A percentile compares a stretch with the other conserved stretches of the same genome.
These are phyloP conservation scores for Trebouxia sp. DNA, from an alignment of 139 green algal genomes.

Conservation along the genomic window DNA sequence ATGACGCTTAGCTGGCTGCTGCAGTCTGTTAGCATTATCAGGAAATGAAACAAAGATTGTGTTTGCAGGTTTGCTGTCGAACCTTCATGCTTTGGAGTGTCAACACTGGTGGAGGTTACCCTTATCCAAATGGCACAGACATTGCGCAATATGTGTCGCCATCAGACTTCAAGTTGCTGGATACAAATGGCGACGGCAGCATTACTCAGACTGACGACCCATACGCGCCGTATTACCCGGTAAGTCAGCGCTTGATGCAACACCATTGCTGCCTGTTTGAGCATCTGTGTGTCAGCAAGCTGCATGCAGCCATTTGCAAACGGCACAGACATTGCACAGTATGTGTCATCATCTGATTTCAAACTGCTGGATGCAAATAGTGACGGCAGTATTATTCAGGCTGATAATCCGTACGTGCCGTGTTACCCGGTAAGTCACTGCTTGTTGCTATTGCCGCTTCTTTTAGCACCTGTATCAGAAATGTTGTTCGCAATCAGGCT, in stretches of 20 bases:
- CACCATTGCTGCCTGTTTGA: no score
- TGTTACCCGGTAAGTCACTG: background rate
- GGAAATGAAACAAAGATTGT: no score
- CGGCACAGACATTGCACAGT: background rate
- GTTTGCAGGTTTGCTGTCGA: background rate
- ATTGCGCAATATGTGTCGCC: background rate
- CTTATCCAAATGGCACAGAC: constrained; percentile 13
- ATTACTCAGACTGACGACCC: constrained; percentile 25
- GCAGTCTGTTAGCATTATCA: no score
- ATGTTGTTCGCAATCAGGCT: no score
- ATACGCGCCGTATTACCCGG: constrained; percentile 8
- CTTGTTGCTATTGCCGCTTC: no score
- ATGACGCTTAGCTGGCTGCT: no score
- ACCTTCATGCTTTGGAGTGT: constrained; percentile 7
- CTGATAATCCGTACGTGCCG: constrained; percentile 13
- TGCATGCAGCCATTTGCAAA: no score
- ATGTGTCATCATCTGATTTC: background rate
- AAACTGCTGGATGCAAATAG: constrained; percentile 26
- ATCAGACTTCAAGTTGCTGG: constrained; percentile 6
- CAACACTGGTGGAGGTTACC: background rate
- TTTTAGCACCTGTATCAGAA: no score
- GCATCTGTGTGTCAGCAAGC: no score
- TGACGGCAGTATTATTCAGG: constrained; percentile 6
- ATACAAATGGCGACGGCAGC: constrained; percentile 30
- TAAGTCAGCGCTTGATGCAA: background rate